Conservation (phyloP, 2,329 filamentous ascomycete genomes). For the Phyllosticta paracitricarpa region DNA sequence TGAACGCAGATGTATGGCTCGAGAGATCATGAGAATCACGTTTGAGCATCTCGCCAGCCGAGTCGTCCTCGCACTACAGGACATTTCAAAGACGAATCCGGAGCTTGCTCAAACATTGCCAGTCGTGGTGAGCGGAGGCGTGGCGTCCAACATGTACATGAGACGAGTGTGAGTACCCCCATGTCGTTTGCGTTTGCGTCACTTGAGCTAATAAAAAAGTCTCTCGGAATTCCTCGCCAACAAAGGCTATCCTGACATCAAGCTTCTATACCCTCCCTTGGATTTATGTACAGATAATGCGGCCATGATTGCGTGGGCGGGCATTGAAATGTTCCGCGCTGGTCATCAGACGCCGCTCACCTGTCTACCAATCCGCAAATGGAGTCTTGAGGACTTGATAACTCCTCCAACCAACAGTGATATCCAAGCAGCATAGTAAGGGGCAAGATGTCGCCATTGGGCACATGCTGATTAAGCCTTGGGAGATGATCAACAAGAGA, state of each 20-base stretch:
- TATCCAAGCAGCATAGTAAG: neutral
- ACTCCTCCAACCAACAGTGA: neutral
- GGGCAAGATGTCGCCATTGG: too few relatives aligned
- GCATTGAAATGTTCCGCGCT: conserved; percentile 78
- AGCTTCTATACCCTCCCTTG: conserved; percentile 64
- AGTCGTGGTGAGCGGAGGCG: conserved; percentile 79
- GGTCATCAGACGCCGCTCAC: conserved; percentile 41
- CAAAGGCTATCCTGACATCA: conserved; percentile 53
- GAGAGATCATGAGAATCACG: conserved; percentile 63
- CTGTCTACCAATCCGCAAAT: conserved; percentile 27
- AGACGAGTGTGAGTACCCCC: conserved; percentile 44
- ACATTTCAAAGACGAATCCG: conserved; percentile 10
- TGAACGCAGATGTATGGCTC: conserved; percentile 61
- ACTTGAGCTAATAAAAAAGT: conserved; percentile 17
- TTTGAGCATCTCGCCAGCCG: conserved; percentile 82
- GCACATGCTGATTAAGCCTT: too few relatives aligned
- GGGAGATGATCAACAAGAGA: too few relatives aligned
- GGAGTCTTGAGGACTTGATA: conserved; percentile 21
- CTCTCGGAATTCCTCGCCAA: conserved; percentile 50
- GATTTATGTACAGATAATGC: conserved; percentile 88
- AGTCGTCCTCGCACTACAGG: conserved; percentile 57
- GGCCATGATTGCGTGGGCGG: conserved; percentile 94
- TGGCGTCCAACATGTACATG: conserved; percentile 76
- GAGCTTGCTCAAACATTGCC: conserved; percentile 35
- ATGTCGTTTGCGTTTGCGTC: neutral